These are phyloP conservation scores for Fusarium transvaalense DNA, from an alignment of 2,329 filamentous ascomycete species.

Conservation along the genomic window DNA sequence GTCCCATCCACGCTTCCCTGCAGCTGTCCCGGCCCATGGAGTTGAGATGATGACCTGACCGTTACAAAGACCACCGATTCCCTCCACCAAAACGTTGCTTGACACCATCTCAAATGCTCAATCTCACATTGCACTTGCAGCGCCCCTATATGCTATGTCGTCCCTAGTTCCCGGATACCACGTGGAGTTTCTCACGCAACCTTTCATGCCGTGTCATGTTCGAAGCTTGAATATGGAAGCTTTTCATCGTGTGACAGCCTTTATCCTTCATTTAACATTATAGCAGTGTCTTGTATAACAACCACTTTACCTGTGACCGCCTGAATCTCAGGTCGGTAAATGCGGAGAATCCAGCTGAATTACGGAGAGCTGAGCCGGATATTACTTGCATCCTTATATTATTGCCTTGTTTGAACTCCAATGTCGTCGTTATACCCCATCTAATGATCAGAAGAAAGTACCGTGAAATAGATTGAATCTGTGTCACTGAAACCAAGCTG, in stretches of 20 bases:
- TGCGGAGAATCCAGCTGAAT: slow-evolving; percentile 30
- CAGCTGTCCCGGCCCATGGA: slow-evolving; percentile 14
- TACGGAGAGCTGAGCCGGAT: slow-evolving; percentile 28
- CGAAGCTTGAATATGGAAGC: slow-evolving; percentile 6
- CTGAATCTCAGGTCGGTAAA: slow-evolving; percentile 30
- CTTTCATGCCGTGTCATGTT: slow-evolving; percentile 3
- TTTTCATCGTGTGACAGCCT: slow-evolving; percentile 12
- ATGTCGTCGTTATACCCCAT: neutral
- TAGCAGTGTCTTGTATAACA: slow-evolving; percentile 19
- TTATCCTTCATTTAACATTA: slow-evolving; percentile 6
- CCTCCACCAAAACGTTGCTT: slow-evolving; percentile 9
- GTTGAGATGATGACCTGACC: slow-evolving; percentile 22
- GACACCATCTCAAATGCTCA: slow-evolving; percentile 16
- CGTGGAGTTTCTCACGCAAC: slow-evolving; percentile 25
- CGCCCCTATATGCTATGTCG: slow-evolving; percentile 2
- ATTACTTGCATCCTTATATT: slow-evolving; percentile 8
- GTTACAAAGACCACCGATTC: slow-evolving; percentile 4
- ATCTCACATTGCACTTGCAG: slow-evolving; percentile 4
- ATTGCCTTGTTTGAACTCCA: neutral
- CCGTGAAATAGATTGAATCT: neutral
- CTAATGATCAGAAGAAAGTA: neutral
- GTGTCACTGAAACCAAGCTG: slow-evolving; percentile 10
- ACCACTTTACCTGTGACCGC: slow-evolving; percentile 21
- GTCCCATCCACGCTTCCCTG: slow-evolving; percentile 32
- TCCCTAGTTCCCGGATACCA: slow-evolving; percentile 41